phyloP scores from a whole-genome alignment of 129 eudicot genomes.

The Ambrosia artemisiifolia region DNA sequence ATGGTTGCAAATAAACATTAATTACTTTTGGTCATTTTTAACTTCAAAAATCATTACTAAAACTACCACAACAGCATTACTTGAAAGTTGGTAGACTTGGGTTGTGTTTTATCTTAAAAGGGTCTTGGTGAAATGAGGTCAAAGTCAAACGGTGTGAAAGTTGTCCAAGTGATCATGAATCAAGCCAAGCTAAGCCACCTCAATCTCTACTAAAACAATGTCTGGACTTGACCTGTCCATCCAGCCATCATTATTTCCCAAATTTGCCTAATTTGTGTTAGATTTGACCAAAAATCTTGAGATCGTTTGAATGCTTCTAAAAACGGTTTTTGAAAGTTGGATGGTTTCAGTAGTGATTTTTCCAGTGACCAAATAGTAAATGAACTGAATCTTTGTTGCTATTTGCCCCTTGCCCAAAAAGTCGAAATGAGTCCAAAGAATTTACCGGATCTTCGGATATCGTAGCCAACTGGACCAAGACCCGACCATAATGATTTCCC shows the following conservation, averaged over 20 bases:
- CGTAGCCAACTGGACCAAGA: slow-evolving; percentile 67
- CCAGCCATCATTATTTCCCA: not conserved
- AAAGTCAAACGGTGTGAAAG: not conserved
- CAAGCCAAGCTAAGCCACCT: not conserved
- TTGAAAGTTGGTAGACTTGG: not conserved
- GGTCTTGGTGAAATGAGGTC: not conserved
- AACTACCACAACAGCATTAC: too few species aligned
- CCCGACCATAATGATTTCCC: slow-evolving; percentile 68
- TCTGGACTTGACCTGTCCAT: not conserved
- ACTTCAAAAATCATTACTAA: too few species aligned
- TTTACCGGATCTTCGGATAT: slow-evolving; percentile 73
- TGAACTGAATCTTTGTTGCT: not conserved
- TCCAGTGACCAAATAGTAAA: not conserved
- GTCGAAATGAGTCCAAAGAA: not conserved
- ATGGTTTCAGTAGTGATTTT: not conserved
- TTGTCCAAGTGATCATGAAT: not conserved
- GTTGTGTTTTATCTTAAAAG: not conserved
- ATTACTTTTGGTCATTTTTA: not conserved
- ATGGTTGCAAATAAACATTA: not conserved
- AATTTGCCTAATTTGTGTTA: not conserved
- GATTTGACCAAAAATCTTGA: not conserved
- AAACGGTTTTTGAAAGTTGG: slow-evolving; percentile 10
- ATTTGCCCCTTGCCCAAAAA: not conserved
- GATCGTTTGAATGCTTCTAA: slow-evolving; percentile 32
- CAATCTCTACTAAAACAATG: not conserved